A percentile compares a stretch with the other conserved stretches of the same genome.
phyloP scores from a whole-genome alignment of 1,139 yeast genomes.

The Kodamaea suecica region DNA sequence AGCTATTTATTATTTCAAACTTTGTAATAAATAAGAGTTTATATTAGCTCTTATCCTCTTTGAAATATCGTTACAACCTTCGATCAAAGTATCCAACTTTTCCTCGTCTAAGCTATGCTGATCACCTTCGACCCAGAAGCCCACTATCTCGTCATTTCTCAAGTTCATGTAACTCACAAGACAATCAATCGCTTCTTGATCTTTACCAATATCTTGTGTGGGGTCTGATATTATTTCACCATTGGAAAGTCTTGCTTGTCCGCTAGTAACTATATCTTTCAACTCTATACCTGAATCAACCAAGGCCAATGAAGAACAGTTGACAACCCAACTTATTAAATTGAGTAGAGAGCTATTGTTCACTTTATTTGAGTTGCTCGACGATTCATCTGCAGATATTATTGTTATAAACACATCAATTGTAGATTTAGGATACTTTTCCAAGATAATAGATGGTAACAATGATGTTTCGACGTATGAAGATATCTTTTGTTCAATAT shows the following conservation, averaged over 20 bases:
- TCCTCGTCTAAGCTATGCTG: conserved; percentile 27
- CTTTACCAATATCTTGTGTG: conserved; percentile 9
- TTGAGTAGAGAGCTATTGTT: conserved; percentile 37
- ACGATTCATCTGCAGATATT: conserved; percentile 40
- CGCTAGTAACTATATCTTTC: conserved; percentile 74
- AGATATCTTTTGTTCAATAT: conserved; percentile 49
- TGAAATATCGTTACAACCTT: conserved; percentile 44
- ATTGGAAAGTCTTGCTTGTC: conserved; percentile 38
- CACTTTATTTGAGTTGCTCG: conserved; percentile 20
- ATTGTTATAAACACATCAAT: conserved; percentile 77
- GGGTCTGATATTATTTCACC: conserved; percentile 22
- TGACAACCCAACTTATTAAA: conserved; percentile 45
- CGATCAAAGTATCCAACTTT: conserved; percentile 28
- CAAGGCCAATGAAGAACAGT: conserved; percentile 68
- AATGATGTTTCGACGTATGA: conserved; percentile 58
- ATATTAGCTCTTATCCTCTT: conserved; percentile 45
- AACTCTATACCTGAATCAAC: conserved; percentile 83
- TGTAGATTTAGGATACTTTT: conserved; percentile 84
- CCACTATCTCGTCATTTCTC: conserved; percentile 51
- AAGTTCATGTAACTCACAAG: conserved; percentile 54
- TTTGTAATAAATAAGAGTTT: conserved; percentile 29
- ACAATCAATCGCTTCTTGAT: conserved; percentile 30
- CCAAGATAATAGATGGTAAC: conserved; percentile 59
- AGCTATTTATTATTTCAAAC: conserved; percentile 4
- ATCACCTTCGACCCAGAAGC: conserved; percentile 52